Evolutionary conservation across 2,329 filamentous ascomycete species (phyloP).

Genomic region (Neoascochyta sp.): DNA sequence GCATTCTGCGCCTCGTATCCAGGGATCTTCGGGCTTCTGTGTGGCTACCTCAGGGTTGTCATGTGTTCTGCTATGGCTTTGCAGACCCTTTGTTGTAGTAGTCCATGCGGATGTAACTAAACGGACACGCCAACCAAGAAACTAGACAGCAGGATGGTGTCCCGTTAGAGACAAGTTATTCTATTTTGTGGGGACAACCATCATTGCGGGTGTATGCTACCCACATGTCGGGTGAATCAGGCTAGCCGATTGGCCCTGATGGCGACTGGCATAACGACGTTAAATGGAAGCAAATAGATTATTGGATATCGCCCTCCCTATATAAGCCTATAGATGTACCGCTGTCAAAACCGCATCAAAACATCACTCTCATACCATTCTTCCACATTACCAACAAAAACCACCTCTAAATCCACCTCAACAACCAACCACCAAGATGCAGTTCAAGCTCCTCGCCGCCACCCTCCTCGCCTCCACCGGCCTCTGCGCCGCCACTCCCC

Average conservation of each 20-base stretch:
- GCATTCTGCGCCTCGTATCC: too few species aligned
- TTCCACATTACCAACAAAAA: slow-evolving; percentile 1
- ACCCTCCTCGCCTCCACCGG: slow-evolving; percentile 13
- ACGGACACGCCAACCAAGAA: too few species aligned
- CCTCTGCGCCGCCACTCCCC: slow-evolving; percentile 11
- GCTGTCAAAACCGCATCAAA: slow-evolving; percentile 3
- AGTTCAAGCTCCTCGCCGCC: slow-evolving; percentile 14
- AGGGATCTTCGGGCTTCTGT: too few species aligned
- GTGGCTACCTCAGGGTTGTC: too few species aligned
- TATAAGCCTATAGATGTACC: slow-evolving; percentile 1
- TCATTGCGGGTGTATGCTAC: slow-evolving; percentile 1
- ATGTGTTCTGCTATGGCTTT: too few species aligned
- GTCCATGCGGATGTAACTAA: too few species aligned
- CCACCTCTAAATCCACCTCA: slow-evolving; percentile 3
- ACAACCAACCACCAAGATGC: slow-evolving; percentile 12
- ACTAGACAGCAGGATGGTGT: neutral
- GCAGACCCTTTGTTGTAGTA: too few species aligned
- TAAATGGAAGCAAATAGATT: neutral
- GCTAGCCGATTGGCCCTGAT: too few species aligned
- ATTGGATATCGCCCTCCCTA: neutral
- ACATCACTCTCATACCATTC: slow-evolving; percentile 5
- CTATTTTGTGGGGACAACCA: slow-evolving; percentile 1
- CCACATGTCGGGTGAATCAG: too few species aligned
- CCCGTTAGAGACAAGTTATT: too few species aligned
- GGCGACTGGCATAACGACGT: neutral